phyloP scores from a whole-genome alignment of 2,329 filamentous ascomycete species.

The Botrytis aclada region DNA sequence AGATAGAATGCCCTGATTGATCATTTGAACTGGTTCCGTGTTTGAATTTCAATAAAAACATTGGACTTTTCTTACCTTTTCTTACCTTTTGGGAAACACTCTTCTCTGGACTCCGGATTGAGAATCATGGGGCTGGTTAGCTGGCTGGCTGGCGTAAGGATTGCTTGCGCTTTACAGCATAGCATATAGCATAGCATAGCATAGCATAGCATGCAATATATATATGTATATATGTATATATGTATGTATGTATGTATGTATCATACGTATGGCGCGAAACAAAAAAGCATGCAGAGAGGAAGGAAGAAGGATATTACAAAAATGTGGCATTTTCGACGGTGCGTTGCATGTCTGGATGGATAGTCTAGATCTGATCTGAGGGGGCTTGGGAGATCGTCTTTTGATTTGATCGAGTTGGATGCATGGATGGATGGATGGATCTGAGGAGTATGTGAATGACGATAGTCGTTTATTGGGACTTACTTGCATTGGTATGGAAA shows the following conservation, averaged over 20 bases:
- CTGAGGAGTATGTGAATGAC: not conserved
- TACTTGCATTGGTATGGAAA: constrained; percentile 4
- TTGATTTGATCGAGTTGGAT: too few species aligned
- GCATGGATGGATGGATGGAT: not conserved
- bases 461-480: not conserved
- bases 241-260: too few species aligned
- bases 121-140: not conserved
- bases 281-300: not conserved
- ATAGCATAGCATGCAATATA: too few species aligned
- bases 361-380: not conserved
- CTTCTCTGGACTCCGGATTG: too few species aligned
- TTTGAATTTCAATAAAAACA: not conserved
- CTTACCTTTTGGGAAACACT: not conserved
- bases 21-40: too few species aligned
- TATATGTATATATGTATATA: too few species aligned
- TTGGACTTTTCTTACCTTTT: too few species aligned
- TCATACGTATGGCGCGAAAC: not conserved
- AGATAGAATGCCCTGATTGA: constrained; percentile 26
- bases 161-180: not conserved
- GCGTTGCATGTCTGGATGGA: not conserved
- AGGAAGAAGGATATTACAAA: too few species aligned
- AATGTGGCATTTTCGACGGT: not conserved
- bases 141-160: not conserved
- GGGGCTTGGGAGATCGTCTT: not conserved
- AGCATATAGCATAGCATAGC: too few species aligned